These are phyloP conservation scores for Wickerhamiella hasegawae DNA, from an alignment of 805 yeast genomes.

Conservation along the genomic window DNA sequence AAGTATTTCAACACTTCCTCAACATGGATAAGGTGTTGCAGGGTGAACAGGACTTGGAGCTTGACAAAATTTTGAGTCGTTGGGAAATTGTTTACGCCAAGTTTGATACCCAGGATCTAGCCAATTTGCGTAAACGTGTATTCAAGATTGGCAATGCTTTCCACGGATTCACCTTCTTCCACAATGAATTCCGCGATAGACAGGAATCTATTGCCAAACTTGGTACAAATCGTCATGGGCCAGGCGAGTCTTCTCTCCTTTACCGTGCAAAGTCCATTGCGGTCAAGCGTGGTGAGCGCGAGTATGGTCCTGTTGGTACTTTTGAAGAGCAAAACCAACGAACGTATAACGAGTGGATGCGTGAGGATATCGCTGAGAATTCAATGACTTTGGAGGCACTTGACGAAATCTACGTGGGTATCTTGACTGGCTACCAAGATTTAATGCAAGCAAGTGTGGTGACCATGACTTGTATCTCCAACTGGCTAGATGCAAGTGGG, in stretches of 20 bases:
- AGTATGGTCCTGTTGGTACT: background rate
- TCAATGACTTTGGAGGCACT: background rate
- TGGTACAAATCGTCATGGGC: background rate
- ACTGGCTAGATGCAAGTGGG: background rate
- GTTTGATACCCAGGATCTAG: slow-evolving; percentile 4
- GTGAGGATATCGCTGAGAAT: background rate
- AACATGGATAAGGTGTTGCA: background rate
- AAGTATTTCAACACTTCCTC: background rate
- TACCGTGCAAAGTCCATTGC: too few species aligned
- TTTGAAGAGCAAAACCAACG: background rate
- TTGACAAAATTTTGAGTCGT: slow-evolving; percentile 1
- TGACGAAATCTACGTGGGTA: background rate
- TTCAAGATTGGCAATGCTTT: slow-evolving; percentile 1
- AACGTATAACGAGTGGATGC: background rate
- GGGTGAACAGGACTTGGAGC: background rate
- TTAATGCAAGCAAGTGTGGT: background rate
- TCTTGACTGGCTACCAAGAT: background rate
- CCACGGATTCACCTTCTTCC: slow-evolving; percentile 2
- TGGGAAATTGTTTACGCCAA: slow-evolving; percentile 4
- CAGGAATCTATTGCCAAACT: background rate
- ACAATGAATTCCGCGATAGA: slow-evolving; percentile 2
- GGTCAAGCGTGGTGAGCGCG: slow-evolving; percentile 11
- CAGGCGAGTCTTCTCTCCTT: background rate
- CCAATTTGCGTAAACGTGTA: slow-evolving; percentile 2
- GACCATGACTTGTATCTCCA: background rate